Percentiles rank a stretch among this genome's conserved stretches.
phyloP scores from a whole-genome alignment of 805 yeast genomes.

The Alloascoidea africana region DNA sequence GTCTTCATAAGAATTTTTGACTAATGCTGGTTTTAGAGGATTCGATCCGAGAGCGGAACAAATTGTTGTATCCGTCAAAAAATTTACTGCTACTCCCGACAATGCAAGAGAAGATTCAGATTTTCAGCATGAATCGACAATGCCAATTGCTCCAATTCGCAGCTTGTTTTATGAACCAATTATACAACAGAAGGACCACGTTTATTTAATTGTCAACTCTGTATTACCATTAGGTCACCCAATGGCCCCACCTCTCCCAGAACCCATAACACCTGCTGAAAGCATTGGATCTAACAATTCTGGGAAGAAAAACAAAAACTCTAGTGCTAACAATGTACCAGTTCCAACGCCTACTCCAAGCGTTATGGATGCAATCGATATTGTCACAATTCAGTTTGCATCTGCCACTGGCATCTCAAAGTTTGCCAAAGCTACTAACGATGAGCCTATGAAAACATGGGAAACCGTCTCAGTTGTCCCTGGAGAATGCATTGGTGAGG shows the following conservation, averaged over 20 bases:
- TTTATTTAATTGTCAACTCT: slow-evolving; percentile 6
- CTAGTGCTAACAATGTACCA: background rate
- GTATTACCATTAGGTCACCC: background rate
- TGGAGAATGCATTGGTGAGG: slow-evolving; percentile 60
- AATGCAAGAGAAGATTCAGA: slow-evolving; percentile 13
- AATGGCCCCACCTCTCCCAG: background rate
- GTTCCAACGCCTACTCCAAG: background rate
- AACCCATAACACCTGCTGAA: background rate
- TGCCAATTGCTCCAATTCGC: slow-evolving; percentile 45
- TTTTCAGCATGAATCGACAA: slow-evolving; percentile 15
- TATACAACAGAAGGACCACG: slow-evolving; percentile 10
- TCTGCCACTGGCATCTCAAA: slow-evolving; percentile 33
- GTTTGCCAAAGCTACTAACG: slow-evolving; percentile 60
- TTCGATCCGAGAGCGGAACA: slow-evolving; percentile 60
- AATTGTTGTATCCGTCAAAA: slow-evolving; percentile 57
- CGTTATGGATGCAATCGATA: background rate
- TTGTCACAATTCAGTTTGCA: slow-evolving; percentile 17
- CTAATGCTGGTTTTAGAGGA: slow-evolving; percentile 37
- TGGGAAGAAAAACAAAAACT: background rate
- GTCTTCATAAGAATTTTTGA: background rate
- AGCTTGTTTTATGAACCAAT: slow-evolving; percentile 10
- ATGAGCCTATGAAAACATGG: slow-evolving; percentile 37
- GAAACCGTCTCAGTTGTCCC: slow-evolving; percentile 59
- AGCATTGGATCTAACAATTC: too few relatives aligned
- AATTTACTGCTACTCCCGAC: slow-evolving; percentile 30